phyloP scores from a whole-genome alignment of 495 filamentous ascomycete species.

The Podospora tetraspora region DNA sequence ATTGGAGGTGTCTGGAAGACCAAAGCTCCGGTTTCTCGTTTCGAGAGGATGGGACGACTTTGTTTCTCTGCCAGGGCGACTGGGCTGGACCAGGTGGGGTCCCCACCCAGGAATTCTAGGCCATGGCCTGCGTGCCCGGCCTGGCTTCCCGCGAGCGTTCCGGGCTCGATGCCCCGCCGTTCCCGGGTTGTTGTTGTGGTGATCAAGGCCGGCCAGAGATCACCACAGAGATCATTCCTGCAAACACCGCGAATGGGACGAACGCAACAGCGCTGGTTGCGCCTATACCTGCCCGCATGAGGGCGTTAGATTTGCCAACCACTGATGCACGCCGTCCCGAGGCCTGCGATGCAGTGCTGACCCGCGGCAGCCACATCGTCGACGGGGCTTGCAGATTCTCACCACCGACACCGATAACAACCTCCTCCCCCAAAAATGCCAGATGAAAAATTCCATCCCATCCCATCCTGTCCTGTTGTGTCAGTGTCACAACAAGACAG shows the following conservation, averaged over 20 bases:
- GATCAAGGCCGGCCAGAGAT: background rate
- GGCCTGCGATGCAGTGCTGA: background rate
- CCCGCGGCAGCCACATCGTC: background rate
- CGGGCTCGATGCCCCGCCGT: background rate
- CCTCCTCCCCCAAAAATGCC: background rate
- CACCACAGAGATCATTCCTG: background rate
- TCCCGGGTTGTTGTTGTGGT: background rate
- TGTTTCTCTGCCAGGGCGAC: background rate
- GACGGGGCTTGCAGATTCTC: background rate
- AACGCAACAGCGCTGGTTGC: background rate
- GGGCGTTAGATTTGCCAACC: background rate
- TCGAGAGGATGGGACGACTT: background rate
- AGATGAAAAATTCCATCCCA: background rate
- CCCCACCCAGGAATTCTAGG: background rate
- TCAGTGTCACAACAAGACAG: background rate
- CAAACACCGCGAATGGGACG: background rate
- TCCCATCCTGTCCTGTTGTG: background rate
- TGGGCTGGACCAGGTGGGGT: too few relatives aligned
- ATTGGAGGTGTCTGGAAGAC: slow-evolving; percentile 8
- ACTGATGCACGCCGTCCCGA: background rate
- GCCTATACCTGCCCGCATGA: background rate
- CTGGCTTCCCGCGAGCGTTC: background rate
- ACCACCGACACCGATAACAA: background rate
- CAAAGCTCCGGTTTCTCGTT: slow-evolving; percentile 7
- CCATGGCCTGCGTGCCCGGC: background rate